Evolutionary conservation across 1,284 basidiomycete genomes (phyloP).

Genomic region (Marasmius fiardii): DNA sequence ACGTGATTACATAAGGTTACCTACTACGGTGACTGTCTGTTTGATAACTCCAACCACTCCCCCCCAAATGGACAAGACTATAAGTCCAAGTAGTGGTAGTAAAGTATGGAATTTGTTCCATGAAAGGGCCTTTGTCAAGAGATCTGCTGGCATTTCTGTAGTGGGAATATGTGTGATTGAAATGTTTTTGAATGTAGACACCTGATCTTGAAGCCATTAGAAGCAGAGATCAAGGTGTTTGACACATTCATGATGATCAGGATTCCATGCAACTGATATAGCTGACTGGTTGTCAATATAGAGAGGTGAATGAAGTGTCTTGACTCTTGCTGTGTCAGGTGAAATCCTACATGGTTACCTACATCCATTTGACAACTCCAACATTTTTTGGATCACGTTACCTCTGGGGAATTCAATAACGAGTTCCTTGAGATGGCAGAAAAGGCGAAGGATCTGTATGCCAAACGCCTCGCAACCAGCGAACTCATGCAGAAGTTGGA

Average conservation of each 20-base stretch:
- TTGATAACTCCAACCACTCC: not conserved
- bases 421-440: not conserved
- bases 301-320: too few relatives aligned
- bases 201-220: constrained; percentile 32
- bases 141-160: constrained; percentile 24
- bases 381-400: not conserved
- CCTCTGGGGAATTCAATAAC: not conserved
- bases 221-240: constrained; percentile 36
- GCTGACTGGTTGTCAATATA: constrained; percentile 12
- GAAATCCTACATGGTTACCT: too few relatives aligned
- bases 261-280: constrained; percentile 4
- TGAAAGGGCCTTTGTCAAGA: constrained; percentile 25
- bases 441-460: constrained; percentile 1
- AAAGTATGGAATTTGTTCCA: not conserved
- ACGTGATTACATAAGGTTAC: too few relatives aligned
- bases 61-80: not conserved
- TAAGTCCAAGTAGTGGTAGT: not conserved
- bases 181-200: constrained; percentile 18
- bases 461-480: not conserved
- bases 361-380: too few relatives aligned
- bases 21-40: too few relatives aligned
- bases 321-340: too few relatives aligned
- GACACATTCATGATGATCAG: constrained; percentile 20
- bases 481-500: constrained; percentile 4
- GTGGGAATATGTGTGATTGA: constrained; percentile 15